Evolutionary conservation across 2,329 filamentous ascomycete species (phyloP).

Genomic region (Colletotrichum sp.): DNA sequence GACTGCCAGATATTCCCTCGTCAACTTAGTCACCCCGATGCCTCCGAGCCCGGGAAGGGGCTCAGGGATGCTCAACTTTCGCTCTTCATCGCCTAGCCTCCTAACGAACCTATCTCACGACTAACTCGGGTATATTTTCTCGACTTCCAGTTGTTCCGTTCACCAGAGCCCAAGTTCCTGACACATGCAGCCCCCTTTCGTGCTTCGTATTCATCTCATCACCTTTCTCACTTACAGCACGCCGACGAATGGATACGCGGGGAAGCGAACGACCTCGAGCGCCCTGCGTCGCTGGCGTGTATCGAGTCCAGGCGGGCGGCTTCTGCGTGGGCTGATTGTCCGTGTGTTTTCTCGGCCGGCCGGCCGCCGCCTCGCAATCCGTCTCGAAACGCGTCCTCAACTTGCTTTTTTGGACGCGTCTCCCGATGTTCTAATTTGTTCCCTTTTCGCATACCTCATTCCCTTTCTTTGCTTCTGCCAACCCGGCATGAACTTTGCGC

Average conservation of each 20-base stretch:
- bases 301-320: background rate
- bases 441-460: background rate
- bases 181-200: background rate
- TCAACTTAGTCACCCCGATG: background rate
- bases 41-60: background rate
- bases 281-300: conserved; percentile 1
- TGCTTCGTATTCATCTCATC: background rate
- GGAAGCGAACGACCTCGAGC: background rate
- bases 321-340: conserved; percentile 3
- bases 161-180: background rate
- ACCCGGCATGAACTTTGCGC: background rate
- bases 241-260: conserved; percentile 9
- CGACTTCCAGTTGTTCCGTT: background rate
- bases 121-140: background rate
- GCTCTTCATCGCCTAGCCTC: background rate
- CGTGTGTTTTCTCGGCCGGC: background rate
- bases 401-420: background rate
- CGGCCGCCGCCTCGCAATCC: background rate
- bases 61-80: background rate
- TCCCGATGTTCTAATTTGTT: background rate
- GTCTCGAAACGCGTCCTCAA: background rate
- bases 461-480: background rate
- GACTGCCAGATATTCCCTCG: background rate
- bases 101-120: background rate
- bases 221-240: background rate